Percentiles rank a stretch among this genome's conserved stretches.
These are phyloP conservation scores for Talaromyces borbonicus DNA, from an alignment of 495 filamentous ascomycete genomes.

Conservation along the genomic window DNA sequence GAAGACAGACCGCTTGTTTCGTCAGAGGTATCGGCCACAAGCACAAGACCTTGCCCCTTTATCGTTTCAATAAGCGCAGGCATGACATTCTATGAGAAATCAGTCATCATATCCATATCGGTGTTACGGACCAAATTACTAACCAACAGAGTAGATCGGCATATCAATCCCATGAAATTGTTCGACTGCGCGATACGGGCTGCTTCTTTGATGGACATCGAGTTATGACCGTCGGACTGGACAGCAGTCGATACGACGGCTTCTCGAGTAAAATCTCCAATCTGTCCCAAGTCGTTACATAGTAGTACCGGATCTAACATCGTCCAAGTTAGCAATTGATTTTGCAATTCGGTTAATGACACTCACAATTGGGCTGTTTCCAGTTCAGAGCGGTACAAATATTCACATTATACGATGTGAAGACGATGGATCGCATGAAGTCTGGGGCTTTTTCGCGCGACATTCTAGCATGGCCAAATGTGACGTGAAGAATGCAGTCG, in stretches of 20 bases:
- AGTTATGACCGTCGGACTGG: slow-evolving; percentile 55
- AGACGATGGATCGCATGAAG: slow-evolving; percentile 74
- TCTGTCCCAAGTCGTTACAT: slow-evolving; percentile 77
- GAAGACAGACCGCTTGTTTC: slow-evolving; percentile 35
- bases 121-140: background rate
- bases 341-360: background rate
- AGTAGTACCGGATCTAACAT: slow-evolving; percentile 77
- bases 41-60: slow-evolving; percentile 83
- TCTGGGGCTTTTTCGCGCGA: slow-evolving; percentile 59
- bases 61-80: slow-evolving; percentile 86
- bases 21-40: slow-evolving; percentile 78
- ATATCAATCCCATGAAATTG: slow-evolving; percentile 96
- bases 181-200: slow-evolving; percentile 89
- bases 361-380: slow-evolving; percentile 95
- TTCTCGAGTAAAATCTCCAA: slow-evolving; percentile 38
- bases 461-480: slow-evolving; percentile 82
- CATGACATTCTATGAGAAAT: slow-evolving; percentile 62
- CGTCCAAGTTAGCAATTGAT: background rate
- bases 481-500: slow-evolving; percentile 70
- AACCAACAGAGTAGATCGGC: slow-evolving; percentile 74
- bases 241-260: slow-evolving; percentile 31
- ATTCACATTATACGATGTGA: slow-evolving; percentile 80
- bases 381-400: slow-evolving; percentile 92
- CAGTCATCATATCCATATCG: slow-evolving; percentile 16
- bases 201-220: slow-evolving; percentile 85